These are phyloP conservation scores for Plasmodium inui DNA, from an alignment of 169 alveolate species.

Conservation along the genomic window DNA sequence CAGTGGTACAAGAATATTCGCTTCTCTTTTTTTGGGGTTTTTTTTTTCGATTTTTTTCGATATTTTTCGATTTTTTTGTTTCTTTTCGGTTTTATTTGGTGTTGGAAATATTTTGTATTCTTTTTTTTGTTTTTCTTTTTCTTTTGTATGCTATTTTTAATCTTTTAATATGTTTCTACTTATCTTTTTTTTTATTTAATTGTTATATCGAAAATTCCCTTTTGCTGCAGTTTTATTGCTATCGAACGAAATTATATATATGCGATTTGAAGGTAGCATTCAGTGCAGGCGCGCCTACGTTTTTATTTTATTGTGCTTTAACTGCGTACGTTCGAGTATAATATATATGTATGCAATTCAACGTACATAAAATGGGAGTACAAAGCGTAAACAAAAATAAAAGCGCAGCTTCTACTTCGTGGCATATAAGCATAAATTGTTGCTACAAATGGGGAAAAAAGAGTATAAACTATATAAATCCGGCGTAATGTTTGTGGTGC, in stretches of 20 bases:
- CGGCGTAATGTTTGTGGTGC: neutral
- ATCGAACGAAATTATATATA: neutral
- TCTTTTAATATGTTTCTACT: neutral
- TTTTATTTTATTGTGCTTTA: constrained; percentile 4
- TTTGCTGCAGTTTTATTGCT: neutral
- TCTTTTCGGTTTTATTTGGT: neutral
- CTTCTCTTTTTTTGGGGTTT: neutral
- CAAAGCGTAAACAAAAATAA: neutral
- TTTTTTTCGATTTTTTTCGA: neutral
- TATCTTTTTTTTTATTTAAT: neutral
- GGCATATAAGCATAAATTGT: neutral
- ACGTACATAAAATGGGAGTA: neutral
- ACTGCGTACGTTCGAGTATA: neutral
- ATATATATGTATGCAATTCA: neutral
- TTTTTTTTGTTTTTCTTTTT: neutral
- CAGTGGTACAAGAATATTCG: neutral
- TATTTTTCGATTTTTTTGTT: neutral
- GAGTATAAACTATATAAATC: constrained; percentile 17
- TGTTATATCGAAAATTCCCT: neutral
- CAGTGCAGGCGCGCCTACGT: neutral
- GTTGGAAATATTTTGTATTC: neutral
- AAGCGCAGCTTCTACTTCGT: neutral
- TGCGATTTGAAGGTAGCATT: neutral
- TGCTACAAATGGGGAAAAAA: constrained; percentile 24
- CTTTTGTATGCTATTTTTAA: neutral